Evolutionary conservation across 2,329 filamentous ascomycete species (phyloP), one percentile per base, ranked within the genome.

Genomic region (Plectosphaerella cucumerina): DNA sequence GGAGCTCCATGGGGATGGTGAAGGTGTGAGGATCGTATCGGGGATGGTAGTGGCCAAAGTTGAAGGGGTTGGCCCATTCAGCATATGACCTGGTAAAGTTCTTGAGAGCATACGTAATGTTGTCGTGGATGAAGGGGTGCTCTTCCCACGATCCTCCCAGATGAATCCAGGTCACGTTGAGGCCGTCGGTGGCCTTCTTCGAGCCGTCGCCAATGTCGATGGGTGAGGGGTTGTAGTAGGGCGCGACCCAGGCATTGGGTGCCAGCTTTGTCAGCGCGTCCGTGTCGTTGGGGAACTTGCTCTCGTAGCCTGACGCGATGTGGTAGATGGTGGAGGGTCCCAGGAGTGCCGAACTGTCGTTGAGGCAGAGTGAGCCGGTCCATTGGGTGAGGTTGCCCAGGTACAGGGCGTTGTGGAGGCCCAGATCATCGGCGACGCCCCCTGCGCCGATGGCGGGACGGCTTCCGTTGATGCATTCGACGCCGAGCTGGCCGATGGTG

Each of bases 41-140:
- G 11, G 68, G 59, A 45, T 71, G 66, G 41, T 70, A 68, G 26
- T 69, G 65, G 6, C 63, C 63, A 45, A 68, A 70, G 56, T 65
- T 70, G 61, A 71, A 72, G 1, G 68, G 68, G 41, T 72, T 72
- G 11, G 66, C 70, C 69, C 69, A 72, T 49, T 72, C 68, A 1
- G 62, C 57, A 26, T 70, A 70, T 1, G 60, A 61, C 14, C 67
- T 57, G 1, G 65, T 67, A 48, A 72, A 72, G 57, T 71, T 69
- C 45, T 65, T 58, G 23, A 70, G 53, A 1, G 69, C 70, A 41
- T 70, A 65, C 3, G 63, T 67, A 39, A 70, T 58, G 55, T 70
- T 70, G 45, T 65, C 61, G 50, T 71, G 65, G 41, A 70, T 70
- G 34, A 68, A 57, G 5, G 70, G 70, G 43, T 72, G 70, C 50